Base-by-base conservation (phyloP, 495 filamentous ascomycete species). In the Xylaria intraflava region DNA sequence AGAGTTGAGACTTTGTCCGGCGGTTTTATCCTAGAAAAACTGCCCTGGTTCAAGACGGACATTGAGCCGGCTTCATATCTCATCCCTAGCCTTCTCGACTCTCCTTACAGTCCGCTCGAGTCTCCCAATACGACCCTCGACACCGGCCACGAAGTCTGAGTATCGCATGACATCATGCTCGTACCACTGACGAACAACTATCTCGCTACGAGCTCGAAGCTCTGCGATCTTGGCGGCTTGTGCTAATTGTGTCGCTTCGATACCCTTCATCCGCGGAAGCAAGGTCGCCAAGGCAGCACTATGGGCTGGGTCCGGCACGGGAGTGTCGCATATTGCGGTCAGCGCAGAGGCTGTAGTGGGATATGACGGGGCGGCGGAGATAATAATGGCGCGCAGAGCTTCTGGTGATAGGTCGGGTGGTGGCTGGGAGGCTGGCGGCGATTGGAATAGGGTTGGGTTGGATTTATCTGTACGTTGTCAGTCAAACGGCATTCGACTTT, bases 131-230 rank as follows among this genome's bases (percentile, higher is more conserved):
- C 87, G 67, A 5, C 78, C 78, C 69, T 95, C 88, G 61, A 83
- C 83, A 35, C 88, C 85, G 10, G 84, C 84, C 76, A 89, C 87
- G 50, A 77, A 83, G 56, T 86, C 81, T 0, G 85, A 84, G 58
- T 78, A 80, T 12, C 79, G 77, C 35, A 95, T 66, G 47, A 92
- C 72, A 11, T 83, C 78, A 44, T 83, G 68, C 60, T 90, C 83
- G 70, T 94, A 92, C 89, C 90, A 96, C 16, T 78, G 68, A 67
- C 89, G 79, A 50, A 96, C 65, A n/a, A 83, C 69, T 22, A 67
- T 65, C 51, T 90, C 91, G 51, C 82, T 94, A 17, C 87, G 75
- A n/a, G 76, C 73, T 43, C 90, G 67, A 53, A 98, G 65, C 53
- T 83, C 83, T 23, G 84, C 81, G 30, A 96, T 81, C 57, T 87